phyloP scores from a whole-genome alignment of 805 yeast genomes.

The Cyberlindnera veronae region DNA sequence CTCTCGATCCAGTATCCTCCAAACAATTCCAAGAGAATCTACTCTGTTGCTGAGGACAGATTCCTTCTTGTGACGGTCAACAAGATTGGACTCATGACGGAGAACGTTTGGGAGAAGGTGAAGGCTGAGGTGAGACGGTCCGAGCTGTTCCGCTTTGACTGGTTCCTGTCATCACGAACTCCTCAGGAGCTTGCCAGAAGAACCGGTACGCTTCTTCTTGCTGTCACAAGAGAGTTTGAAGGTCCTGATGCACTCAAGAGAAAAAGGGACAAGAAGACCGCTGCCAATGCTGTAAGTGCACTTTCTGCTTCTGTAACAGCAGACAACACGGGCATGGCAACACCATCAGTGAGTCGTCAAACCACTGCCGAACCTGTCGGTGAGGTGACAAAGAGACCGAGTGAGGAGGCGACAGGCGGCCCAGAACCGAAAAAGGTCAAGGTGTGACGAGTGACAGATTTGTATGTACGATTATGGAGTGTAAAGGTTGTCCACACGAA shows the following conservation, averaged over 20 bases:
- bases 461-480: no score
- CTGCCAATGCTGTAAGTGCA: constrained; percentile 4
- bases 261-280: constrained; percentile 29
- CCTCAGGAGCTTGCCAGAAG: constrained; percentile 71
- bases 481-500: no score
- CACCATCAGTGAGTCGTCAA: constrained; percentile 30
- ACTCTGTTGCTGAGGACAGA: constrained; percentile 67
- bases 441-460: constrained; percentile 4
- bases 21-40: constrained; percentile 74
- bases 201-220: constrained; percentile 60
- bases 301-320: no score
- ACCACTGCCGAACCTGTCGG: constrained; percentile 29
- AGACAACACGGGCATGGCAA: constrained; percentile 8
- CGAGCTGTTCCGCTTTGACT: constrained; percentile 64
- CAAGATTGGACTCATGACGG: constrained; percentile 60
- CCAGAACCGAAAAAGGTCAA: constrained; percentile 17
- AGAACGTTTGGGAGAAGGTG: constrained; percentile 57
- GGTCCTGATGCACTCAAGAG: constrained; percentile 55
- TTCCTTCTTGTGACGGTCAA: constrained; percentile 58
- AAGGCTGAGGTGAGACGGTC: constrained; percentile 60
- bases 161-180: constrained; percentile 69
- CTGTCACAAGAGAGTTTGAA: constrained; percentile 67
- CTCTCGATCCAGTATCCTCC: constrained; percentile 72
- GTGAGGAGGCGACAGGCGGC: constrained; percentile 5
- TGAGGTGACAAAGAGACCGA: neutral